phyloP scores from a whole-genome alignment of 169 alveolate species.

The Miamiensis avidus region DNA sequence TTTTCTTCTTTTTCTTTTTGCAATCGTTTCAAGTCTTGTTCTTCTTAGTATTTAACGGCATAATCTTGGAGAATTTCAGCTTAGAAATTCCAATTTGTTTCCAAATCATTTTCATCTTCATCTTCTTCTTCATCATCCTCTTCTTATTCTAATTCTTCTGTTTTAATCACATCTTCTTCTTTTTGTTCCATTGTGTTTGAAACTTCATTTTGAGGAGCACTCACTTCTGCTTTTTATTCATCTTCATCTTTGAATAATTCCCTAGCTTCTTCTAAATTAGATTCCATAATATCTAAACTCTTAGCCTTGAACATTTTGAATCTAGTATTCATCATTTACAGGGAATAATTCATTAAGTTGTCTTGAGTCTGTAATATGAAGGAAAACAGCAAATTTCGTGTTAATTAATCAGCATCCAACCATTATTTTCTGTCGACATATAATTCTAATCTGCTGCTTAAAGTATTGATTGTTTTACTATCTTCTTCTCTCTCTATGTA shows the following conservation, averaged over 20 bases:
- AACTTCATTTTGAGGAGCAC: too few species aligned
- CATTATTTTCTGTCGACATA: constrained; percentile 56
- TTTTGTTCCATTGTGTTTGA: neutral
- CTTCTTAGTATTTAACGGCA: too few species aligned
- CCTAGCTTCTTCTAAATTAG: neutral
- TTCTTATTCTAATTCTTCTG: neutral
- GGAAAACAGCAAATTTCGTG: constrained; percentile 27
- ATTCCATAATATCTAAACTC: neutral
- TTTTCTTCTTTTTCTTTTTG: too few species aligned
- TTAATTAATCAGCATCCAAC: constrained; percentile 23
- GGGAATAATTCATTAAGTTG: constrained; percentile 5
- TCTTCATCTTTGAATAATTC: neutral
- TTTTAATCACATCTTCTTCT: neutral
- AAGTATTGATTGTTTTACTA: constrained; percentile 39
- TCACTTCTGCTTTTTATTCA: neutral
- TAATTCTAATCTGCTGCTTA: constrained; percentile 49
- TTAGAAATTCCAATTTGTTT: neutral
- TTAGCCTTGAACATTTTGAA: constrained; percentile 4
- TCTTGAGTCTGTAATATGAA: constrained; percentile 49
- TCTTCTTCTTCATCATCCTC: neutral
- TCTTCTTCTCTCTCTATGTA: constrained; percentile 34
- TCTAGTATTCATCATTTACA: constrained; percentile 57
- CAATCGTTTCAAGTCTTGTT: too few species aligned
- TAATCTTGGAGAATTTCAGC: too few species aligned
- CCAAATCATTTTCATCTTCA: neutral